These are phyloP conservation scores for Pythium sp. DNA, from an alignment of 352 stramenopile genomes.

Conservation along the genomic window DNA sequence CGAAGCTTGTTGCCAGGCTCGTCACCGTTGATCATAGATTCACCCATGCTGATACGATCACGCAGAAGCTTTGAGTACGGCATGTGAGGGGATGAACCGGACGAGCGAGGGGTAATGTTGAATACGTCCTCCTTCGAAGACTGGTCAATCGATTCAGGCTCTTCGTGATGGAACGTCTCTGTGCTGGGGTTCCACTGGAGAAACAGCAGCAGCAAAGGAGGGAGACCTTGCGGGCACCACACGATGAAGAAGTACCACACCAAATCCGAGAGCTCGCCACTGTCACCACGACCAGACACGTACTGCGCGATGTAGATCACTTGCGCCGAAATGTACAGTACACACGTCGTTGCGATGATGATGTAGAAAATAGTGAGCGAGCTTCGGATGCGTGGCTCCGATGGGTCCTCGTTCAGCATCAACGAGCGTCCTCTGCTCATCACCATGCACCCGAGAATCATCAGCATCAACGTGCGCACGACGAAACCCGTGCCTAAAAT, in stretches of 20 bases:
- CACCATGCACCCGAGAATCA: constrained; percentile 84
- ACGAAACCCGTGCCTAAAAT: constrained; percentile 76
- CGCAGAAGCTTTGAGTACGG: constrained; percentile 74
- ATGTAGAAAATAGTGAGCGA: constrained; percentile 87
- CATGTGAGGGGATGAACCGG: constrained; percentile 73
- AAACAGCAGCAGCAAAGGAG: constrained; percentile 76
- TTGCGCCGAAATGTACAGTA: constrained; percentile 84
- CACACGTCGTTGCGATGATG: constrained; percentile 85
- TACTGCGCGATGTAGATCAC: constrained; percentile 89
- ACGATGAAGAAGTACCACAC: constrained; percentile 89
- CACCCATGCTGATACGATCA: constrained; percentile 70
- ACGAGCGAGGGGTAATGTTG: constrained; percentile 79
- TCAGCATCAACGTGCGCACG: constrained; percentile 81
- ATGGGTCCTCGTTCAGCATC: constrained; percentile 86
- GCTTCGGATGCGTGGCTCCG: constrained; percentile 76
- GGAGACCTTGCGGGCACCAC: constrained; percentile 74
- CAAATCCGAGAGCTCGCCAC: constrained; percentile 69
- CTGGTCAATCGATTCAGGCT: constrained; percentile 54
- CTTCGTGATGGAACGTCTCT: constrained; percentile 58
- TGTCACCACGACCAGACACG: constrained; percentile 49
- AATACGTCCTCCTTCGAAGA: constrained; percentile 84
- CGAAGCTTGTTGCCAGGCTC: constrained; percentile 80
- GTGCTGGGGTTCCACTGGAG: constrained; percentile 86
- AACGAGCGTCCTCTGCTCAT: constrained; percentile 81
- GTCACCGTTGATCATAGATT: constrained; percentile 77